phyloP scores from a whole-genome alignment of 1,284 basidiomycete species.

The Xerocomus cyaneibrunnescens region DNA sequence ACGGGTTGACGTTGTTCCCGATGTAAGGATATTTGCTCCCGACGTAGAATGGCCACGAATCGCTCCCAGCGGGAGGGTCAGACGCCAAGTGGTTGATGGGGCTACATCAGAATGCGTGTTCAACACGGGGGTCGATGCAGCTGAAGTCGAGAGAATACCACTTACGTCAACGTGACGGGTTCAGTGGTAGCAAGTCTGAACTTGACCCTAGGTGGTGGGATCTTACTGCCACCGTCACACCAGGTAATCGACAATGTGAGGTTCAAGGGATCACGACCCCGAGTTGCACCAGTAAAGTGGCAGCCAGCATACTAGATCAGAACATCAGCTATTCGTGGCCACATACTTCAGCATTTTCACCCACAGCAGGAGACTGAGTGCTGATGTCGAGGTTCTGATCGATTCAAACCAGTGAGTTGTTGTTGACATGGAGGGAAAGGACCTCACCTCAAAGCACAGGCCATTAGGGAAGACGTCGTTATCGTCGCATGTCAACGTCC shows the following conservation, averaged over 20 bases:
- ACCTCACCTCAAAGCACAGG: slow-evolving; percentile 5
- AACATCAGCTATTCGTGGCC: not conserved
- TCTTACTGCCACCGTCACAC: not conserved
- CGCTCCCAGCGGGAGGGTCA: not conserved
- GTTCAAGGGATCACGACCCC: not conserved
- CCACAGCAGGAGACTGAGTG: slow-evolving; percentile 5
- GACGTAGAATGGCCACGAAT: slow-evolving; percentile 8
- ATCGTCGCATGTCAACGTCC: slow-evolving; percentile 6
- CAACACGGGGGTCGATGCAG: not conserved
- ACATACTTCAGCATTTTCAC: not conserved
- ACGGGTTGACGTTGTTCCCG: not conserved
- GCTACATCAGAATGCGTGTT: not conserved
- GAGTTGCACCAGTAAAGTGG: slow-evolving; percentile 14
- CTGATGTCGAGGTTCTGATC: not conserved
- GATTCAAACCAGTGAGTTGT: not conserved
- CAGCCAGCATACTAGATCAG: slow-evolving; percentile 2
- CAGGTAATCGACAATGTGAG: slow-evolving; percentile 8
- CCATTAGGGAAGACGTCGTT: slow-evolving; percentile 6
- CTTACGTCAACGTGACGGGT: slow-evolving; percentile 2
- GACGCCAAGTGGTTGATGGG: slow-evolving; percentile 1
- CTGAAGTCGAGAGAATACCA: not conserved
- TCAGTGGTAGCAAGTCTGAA: slow-evolving; percentile 5
- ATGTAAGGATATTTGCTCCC: slow-evolving; percentile 10
- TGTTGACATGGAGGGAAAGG: not conserved
- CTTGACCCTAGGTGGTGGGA: slow-evolving; percentile 9